Base-by-base conservation (phyloP, 2,329 filamentous ascomycete genomes). In the Didymella arachidicola region DNA sequence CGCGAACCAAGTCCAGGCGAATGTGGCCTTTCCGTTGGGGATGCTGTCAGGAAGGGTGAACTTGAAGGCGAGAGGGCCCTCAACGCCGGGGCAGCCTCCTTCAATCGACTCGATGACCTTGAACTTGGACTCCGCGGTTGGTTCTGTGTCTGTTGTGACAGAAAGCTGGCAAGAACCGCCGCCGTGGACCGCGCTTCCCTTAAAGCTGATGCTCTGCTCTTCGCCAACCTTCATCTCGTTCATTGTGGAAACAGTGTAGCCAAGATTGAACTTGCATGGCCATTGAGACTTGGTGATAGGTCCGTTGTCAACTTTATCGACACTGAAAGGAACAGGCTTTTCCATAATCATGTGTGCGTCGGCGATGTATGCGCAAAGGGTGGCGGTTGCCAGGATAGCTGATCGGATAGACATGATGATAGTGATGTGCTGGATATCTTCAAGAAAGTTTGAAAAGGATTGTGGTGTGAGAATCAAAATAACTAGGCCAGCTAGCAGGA, bases 1-100 rank as follows among this genome's bases (percentile, higher is more conserved):
- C 59, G 97, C 94, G 79, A 96, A 89, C 94, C 94, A 98, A 0
- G 92, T 93, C 92, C 93, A 97, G 0, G 92, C 92, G 5, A 98
- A 82, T 0, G 88, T 91, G 26, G 90, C 93, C 39, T 93, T 84
- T 4, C 94, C 95, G 1, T 88, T 80, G 8, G 88, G 86, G 45
- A 97, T 83, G 22, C 88, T 85, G 0, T 83, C 75, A 0, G 93
- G 94, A 6, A 97, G n/a, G n/a, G n/a, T n/a, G n/a, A n/a, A n/a
- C n/a, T n/a, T n/a, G n/a, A n/a, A n/a, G n/a, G n/a, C n/a, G n/a
- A n/a, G n/a, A n/a, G n/a, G n/a, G n/a, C n/a, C n/a, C n/a, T n/a
- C n/a, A n/a, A n/a, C 81, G 1, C 88, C 84, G 0, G 93, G 93
- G 77, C 95, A 98, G 8, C 92, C 92, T 32, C 94, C 94, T 62